Base-by-base conservation (phyloP, 257 asterid genomes). In the Solanum raphanifolium region DNA sequence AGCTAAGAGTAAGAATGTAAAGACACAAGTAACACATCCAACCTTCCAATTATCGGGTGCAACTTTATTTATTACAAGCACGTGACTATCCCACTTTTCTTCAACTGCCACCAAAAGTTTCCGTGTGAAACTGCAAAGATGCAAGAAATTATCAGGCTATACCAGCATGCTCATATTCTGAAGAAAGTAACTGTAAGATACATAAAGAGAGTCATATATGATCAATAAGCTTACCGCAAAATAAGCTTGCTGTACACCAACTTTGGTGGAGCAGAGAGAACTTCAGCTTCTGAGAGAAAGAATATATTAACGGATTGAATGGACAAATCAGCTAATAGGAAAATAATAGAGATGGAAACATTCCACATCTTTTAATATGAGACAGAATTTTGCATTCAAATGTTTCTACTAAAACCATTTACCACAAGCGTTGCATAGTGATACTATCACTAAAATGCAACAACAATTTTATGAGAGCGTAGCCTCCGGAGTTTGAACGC, bases 191-290 rank as follows among this genome's bases (percentile, higher is more conserved):
- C 81, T 38, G 87, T 84, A 73, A 88, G 58, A 76, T 31, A 52
- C 35, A 72, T 75, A 38, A 31, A 36, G 34, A 27, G 32, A 23
- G 52, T 83, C 32, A 84, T 60, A 72, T n/a, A 86, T 35, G 76
- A 74, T 25, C 8, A 36, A 68, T 86, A 72, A 86, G 89, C 95
- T 84, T 87, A 97, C 98, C 95, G 94, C 90, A 95, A 92, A 89
- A 94, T 92, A 88, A 95, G 91, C 92, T 97, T 97, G 95, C 98
- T 97, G 94, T 97, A 97, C 39, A 97, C 99, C 94, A 97, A 88
- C 92, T 95, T 97, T 7, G 98, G 98, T 83, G 98, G 98, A 31
- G 99, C 99, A 76, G 98, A 93, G 88, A 97, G 98, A 89, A 97
- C 98, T 90, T 94, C 94, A 6, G 93, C 97, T 90, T 97, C 99